Base-by-base conservation (phyloP, 108 stramenopile species). In the Aurantiochytrium sp. region DNA sequence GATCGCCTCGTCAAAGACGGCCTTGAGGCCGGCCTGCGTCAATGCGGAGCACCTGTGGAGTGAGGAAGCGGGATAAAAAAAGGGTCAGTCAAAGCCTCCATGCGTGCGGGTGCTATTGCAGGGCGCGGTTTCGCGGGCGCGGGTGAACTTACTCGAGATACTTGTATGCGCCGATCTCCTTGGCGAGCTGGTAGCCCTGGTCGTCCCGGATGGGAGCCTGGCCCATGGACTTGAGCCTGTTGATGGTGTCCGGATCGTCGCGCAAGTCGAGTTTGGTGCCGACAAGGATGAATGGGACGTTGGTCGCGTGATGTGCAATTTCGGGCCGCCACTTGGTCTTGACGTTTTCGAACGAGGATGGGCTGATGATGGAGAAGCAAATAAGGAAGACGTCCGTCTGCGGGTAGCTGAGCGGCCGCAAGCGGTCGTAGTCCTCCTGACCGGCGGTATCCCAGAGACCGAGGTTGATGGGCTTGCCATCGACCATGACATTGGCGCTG, bases 401-500 rank as follows among this genome's bases (percentile, higher is more conserved):
- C 15, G 93, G 93, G 88, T 94, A 94, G 48, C 89, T 89, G 34
- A 94, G 90, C 27, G 93, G 92, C 68, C 94, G 88, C 15, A 94
- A 90, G 39, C 93, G 87, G 50, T 94, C 94, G 89, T 94, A 94
- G 50, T 94, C 94, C 52, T 94, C 94, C 89, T 94, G 93, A 22
- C 87, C 87, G 3, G 94, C 94, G 1, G 94, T 94, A 55, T 94
- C 94, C 94, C 94, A 94, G 4, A 94, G 73, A 21, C 93, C 93
- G 27, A 94, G 89, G 87, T 93, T 94, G 68, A 94, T 93, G 52
- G 93, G 93, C 73, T 89, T 88, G 12, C 92, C 93, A 87, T 91
- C 87, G n/a, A 88, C 87, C 87, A 52, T 86, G 24, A 88, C 87
- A 3, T 86, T 86, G 4, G 87, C 87, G 27, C 42, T 48, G 73